These are phyloP conservation scores for Phytophthora sp. DNA, from an alignment of 352 stramenopile species.

Conservation along the genomic window DNA sequence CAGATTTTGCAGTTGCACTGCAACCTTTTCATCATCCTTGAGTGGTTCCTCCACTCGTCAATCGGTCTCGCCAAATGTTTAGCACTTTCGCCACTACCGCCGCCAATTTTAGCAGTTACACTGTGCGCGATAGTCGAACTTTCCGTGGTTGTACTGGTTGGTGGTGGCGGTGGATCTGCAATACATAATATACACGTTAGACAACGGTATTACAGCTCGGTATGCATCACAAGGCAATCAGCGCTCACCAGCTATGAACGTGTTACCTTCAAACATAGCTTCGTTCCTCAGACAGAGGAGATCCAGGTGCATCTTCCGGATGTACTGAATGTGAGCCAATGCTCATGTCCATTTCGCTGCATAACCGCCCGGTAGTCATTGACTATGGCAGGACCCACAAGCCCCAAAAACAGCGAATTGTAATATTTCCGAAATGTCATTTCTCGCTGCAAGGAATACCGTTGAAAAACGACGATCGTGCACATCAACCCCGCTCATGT, in stretches of 20 bases:
- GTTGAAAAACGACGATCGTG: not conserved
- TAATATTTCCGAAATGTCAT: conserved; percentile 14
- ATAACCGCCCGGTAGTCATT: not conserved
- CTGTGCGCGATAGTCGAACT: no score
- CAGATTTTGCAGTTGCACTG: conserved; percentile 12
- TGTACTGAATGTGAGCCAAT: conserved; percentile 14
- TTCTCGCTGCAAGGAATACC: conserved; percentile 4
- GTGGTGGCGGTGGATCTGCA: no score
- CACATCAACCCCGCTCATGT: not conserved
- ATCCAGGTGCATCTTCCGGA: no score
- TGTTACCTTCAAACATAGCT: conserved; percentile 10
- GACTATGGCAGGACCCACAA: conserved; percentile 6
- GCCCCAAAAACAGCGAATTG: conserved; percentile 9
- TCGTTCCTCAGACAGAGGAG: no score
- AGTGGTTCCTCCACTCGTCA: conserved; percentile 5
- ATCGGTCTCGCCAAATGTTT: not conserved
- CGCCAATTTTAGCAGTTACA: no score
- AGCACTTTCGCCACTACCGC: no score
- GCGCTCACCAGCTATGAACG: no score
- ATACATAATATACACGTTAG: no score
- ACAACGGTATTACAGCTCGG: no score
- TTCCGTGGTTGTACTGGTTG: no score
- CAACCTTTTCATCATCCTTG: not conserved
- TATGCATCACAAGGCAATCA: no score
- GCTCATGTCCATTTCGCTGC: not conserved